These are phyloP conservation scores for Wallacemonas sp. DNA, from an alignment of 208 protist genomes.

Conservation along the genomic window DNA sequence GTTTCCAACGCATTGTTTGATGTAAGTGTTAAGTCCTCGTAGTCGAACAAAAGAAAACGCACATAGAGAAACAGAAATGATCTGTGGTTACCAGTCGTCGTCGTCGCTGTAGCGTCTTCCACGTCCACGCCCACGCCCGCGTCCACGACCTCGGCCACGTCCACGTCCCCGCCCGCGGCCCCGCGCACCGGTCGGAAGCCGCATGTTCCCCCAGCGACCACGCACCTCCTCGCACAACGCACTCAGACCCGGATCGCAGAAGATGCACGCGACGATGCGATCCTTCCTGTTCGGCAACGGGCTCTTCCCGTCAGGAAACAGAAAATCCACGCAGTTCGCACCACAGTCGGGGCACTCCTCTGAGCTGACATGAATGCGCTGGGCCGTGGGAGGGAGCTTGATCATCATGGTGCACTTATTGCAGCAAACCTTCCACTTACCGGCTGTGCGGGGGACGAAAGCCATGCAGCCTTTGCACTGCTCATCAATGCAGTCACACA, in stretches of 20 bases:
- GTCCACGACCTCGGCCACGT: slow-evolving; percentile 25
- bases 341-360: slow-evolving; percentile 83
- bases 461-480: slow-evolving; percentile 81
- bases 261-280: slow-evolving; percentile 72
- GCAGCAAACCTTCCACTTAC: slow-evolving; percentile 90
- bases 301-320: slow-evolving; percentile 83
- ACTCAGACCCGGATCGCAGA: slow-evolving; percentile 66
- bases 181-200: slow-evolving; percentile 26
- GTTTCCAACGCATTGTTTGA: too few relatives aligned
- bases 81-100: slow-evolving; percentile 6
- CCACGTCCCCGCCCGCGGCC: slow-evolving; percentile 28
- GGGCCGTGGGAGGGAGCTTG: slow-evolving; percentile 76
- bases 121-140: slow-evolving; percentile 23
- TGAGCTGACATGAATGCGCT: slow-evolving; percentile 71
- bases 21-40: too few relatives aligned
- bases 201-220: slow-evolving; percentile 67
- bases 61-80: too few relatives aligned
- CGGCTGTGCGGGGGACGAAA: slow-evolving; percentile 81
- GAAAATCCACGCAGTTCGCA: slow-evolving; percentile 67
- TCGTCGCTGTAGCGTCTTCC: too few relatives aligned
- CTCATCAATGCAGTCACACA: slow-evolving; percentile 82
- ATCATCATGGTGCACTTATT: slow-evolving; percentile 91
- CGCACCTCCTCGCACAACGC: slow-evolving; percentile 73
- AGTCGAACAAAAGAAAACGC: too few relatives aligned
- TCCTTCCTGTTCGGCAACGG: slow-evolving; percentile 76